Base-by-base conservation (phyloP, 306 rosid genomes). In the Betula pendula region DNA sequence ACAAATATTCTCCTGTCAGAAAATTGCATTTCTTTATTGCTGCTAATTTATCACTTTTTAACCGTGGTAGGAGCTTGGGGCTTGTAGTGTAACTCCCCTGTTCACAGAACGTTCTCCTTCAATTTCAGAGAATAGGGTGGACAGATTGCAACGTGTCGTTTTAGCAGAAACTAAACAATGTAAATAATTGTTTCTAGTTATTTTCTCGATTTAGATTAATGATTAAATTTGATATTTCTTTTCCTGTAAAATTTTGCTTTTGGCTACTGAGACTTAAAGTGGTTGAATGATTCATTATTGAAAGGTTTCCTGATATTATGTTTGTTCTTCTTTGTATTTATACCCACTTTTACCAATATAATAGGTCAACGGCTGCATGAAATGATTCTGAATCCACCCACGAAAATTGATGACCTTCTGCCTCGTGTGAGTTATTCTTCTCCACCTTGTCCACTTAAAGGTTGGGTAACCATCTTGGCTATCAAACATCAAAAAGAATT, bases 161-260 rank as follows among this genome's bases (percentile, higher is more conserved):
- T 79, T 94, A 75, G 98, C 97, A 72, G 98, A 97, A 52, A 80
- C 97, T 58, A 94, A 94, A 86, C 98, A 94, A 85, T 87, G 98
- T 94, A 84, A 81, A 53, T 70, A 40, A 42, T 31, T 60, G 45
- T 68, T 25, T 48, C 47, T 59, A 68, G 47, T n/a, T 19, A 3
- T 40, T 65, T 65, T 65, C 44, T 9, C 27, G 1, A 8, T 27
- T 40, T 19, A 14, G 8, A 16, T 9, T 29, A 7, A 62, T 0
- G 6, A 1, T 62, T 16, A 55, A 62, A 55, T 56, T 73, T 67
- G 35, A 76, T 48, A 63, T 27, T 53, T 62, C 29, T 25, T 66
- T 44, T 66, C 73, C 19, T 42, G 24, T 72, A 9, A 43, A 58
- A 71, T 35, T 56, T 80, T 81, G n/a, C 3, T 52, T 70, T 76